A percentile compares a stretch with the other conserved stretches of the same genome.
Conservation (phyloP, 805 yeast species). For the Debaryomyces castellii region DNA sequence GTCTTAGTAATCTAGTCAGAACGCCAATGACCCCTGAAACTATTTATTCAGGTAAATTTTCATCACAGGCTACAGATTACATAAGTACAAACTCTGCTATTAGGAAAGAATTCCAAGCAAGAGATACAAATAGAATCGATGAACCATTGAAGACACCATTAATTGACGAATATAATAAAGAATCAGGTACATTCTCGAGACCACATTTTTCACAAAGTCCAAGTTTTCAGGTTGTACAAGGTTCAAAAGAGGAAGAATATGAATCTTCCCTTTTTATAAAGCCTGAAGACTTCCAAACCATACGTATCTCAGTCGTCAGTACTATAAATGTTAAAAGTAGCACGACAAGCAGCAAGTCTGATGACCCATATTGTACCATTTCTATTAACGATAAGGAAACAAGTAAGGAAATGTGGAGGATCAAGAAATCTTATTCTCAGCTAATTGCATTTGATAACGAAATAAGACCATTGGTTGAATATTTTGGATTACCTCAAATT, state of each 20-base stretch:
- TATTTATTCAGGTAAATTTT: background rate
- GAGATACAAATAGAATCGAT: background rate
- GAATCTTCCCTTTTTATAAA: slow-evolving; percentile 54
- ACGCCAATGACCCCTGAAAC: background rate
- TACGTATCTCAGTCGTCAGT: slow-evolving; percentile 48
- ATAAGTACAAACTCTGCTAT: background rate
- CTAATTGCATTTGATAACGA: slow-evolving; percentile 61
- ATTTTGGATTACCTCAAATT: slow-evolving; percentile 57
- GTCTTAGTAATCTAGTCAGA: background rate
- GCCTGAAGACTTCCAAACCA: slow-evolving; percentile 56
- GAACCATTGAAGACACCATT: background rate
- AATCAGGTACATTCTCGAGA: background rate
- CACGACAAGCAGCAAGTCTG: slow-evolving; percentile 37
- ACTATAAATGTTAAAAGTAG: slow-evolving; percentile 38
- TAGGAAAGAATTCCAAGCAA: background rate
- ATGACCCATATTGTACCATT: slow-evolving; percentile 61
- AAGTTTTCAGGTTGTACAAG: slow-evolving; percentile 19
- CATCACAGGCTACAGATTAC: background rate
- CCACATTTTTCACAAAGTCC: background rate
- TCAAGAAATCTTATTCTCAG: slow-evolving; percentile 61
- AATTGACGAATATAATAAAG: background rate
- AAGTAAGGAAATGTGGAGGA: slow-evolving; percentile 70
- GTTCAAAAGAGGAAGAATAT: slow-evolving; percentile 28
- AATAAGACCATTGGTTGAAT: slow-evolving; percentile 50
- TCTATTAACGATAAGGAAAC: slow-evolving; percentile 62